Conservation (phyloP, 768 basidiomycete species). For the Agaricus blazei region DNA sequence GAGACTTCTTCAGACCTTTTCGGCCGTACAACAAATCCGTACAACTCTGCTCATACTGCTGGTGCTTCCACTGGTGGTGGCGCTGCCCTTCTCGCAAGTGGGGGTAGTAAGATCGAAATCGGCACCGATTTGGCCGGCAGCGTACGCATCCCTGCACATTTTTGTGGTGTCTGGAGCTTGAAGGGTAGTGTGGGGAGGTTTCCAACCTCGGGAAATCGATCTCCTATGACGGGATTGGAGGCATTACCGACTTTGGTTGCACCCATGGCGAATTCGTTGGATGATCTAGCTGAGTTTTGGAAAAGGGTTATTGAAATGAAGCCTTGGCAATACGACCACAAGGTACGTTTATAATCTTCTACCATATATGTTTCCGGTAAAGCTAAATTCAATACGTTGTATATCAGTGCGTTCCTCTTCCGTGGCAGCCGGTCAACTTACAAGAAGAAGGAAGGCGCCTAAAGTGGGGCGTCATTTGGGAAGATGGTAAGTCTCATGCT, state of each 20-base stretch:
- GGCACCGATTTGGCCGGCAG: constrained; percentile 75
- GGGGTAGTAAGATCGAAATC: constrained; percentile 62
- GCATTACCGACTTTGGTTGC: constrained; percentile 47
- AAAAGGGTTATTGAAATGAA: constrained; percentile 52
- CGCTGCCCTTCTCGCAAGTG: constrained; percentile 58
- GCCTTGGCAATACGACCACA: constrained; percentile 67
- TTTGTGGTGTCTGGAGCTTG: constrained; percentile 64
- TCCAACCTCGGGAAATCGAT: constrained; percentile 41
- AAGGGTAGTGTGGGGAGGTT: constrained; percentile 58
- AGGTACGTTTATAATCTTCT: constrained; percentile 26
- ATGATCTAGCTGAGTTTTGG: constrained; percentile 64
- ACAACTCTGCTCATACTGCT: constrained; percentile 43
- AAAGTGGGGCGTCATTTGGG: constrained; percentile 60
- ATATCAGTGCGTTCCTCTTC: constrained; percentile 42
- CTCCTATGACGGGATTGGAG: constrained; percentile 51
- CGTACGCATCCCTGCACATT: constrained; percentile 68
- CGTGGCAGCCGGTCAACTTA: constrained; percentile 43
- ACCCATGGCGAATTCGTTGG: constrained; percentile 59
- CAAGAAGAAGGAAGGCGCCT: constrained; percentile 45
- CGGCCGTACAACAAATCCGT: constrained; percentile 59
- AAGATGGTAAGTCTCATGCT: constrained; percentile 42
- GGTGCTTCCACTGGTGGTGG: constrained; percentile 74
- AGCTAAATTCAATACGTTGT: background rate
- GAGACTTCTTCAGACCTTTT: constrained; percentile 58
- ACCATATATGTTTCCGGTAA: constrained; percentile 14